Conservation (phyloP, 2,329 filamentous ascomycete species). For the Epichloe aotearoae region DNA sequence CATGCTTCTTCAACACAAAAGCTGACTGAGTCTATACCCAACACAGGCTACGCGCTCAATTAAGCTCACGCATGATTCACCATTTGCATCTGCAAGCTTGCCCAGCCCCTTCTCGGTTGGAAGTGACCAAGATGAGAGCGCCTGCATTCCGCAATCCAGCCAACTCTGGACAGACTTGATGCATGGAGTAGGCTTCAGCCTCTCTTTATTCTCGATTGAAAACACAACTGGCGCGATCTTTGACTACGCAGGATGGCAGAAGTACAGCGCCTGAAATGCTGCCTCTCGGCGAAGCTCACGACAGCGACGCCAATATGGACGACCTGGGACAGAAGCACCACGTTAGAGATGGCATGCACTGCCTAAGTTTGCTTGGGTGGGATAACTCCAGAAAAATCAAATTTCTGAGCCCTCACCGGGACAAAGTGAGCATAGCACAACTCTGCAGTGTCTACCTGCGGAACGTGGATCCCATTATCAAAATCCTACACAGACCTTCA, state of each 20-base stretch:
- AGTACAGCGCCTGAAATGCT: not conserved
- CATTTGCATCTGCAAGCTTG: not conserved
- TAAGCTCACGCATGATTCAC: not conserved
- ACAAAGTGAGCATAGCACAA: not conserved
- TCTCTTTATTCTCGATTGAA: too few species aligned
- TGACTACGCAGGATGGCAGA: not conserved
- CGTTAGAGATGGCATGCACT: not conserved
- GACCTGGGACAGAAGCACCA: not conserved
- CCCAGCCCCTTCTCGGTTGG: not conserved
- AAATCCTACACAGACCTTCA: slow-evolving; percentile 7
- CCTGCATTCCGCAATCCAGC: not conserved
- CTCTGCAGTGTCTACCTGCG: slow-evolving; percentile 5
- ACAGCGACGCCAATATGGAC: not conserved
- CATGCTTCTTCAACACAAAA: not conserved
- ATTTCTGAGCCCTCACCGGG: not conserved
- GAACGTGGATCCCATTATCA: slow-evolving; percentile 9
- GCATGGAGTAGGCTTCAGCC: not conserved
- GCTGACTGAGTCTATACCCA: not conserved
- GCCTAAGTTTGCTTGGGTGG: not conserved
- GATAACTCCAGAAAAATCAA: not conserved
- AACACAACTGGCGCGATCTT: not conserved
- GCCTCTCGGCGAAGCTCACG: not conserved
- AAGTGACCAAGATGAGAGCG: not conserved
- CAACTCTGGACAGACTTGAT: not conserved
- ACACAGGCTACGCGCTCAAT: not conserved